Evolutionary conservation across 768 basidiomycete genomes (phyloP), one percentile per base, ranked within the genome.

Genomic region (Naganishia randhawae): DNA sequence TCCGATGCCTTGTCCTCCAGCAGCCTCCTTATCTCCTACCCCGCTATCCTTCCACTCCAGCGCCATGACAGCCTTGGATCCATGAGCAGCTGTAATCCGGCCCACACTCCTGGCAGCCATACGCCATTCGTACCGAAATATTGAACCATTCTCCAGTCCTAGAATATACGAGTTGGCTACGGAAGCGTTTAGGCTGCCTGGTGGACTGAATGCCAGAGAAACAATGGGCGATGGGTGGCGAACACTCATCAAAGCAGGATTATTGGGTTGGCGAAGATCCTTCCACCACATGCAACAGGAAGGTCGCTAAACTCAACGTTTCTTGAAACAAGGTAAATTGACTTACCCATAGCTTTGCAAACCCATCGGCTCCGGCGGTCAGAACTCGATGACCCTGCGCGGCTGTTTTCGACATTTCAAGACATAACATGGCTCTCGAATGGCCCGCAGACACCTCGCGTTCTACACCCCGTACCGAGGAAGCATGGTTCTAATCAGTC

Each of bases 301-400:
- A 63, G 17, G 7, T 1, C n/a, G 37, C 35, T n/a, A 1, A 39
- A 25, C 17, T 31, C 2, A 17, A 31, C 29, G 5, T 52, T 33
- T 6, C 29, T 29, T 14, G 25, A 16, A 4, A 7, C 19, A 52
- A 29, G 11, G 16, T n/a, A 29, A 22, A 22, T 11, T 14, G n/a
- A 63, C 76, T 48, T 55, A 77, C 78, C 77, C 77, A 79, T 22
- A 78, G 48, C 51, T 72, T 71, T 11, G 74, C 77, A 51, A 65
- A 54, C 4, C 78, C 78, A 42, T 79, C 78, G 1, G 73, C 75
- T 19, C 77, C 75, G 19, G 75, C 78, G 1, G 78, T 77, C 35
- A 79, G 35, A 3, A 77, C 69, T 8, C 74, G 61, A 70, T 76
- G 74, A 5, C 73, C 72, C 55, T 76, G 72, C 22, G 67, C 50